A percentile compares a stretch with the other conserved stretches of the same genome.
phyloP scores from a whole-genome alignment of 2,329 filamentous ascomycete genomes.

The Colletotrichum tropicale region DNA sequence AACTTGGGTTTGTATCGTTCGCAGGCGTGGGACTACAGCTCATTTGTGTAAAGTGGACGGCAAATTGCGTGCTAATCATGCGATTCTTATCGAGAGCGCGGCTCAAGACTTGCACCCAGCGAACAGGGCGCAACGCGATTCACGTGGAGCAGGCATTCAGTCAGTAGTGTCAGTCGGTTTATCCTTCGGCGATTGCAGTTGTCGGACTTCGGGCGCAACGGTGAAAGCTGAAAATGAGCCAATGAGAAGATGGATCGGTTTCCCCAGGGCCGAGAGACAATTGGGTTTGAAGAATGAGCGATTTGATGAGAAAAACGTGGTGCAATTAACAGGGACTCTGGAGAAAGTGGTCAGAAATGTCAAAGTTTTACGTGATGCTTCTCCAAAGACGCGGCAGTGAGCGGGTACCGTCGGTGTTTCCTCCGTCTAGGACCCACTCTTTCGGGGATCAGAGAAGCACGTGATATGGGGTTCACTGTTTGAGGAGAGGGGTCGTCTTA shows the following conservation, averaged over 20 bases:
- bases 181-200: background rate
- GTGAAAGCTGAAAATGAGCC: background rate
- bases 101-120: background rate
- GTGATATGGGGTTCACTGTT: background rate
- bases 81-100: background rate
- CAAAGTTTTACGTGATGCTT: constrained; percentile 16
- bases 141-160: background rate
- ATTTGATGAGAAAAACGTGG: background rate
- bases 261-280: background rate
- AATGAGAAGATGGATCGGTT: background rate
- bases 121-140: background rate
- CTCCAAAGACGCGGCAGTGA: background rate
- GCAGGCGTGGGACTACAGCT: background rate
- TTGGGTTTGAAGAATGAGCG: background rate
- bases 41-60: background rate
- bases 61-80: background rate
- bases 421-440: background rate
- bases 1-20: background rate
- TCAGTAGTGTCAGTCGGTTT: background rate
- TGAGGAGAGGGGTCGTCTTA: background rate
- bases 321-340: background rate
- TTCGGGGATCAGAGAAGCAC: background rate
- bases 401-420: constrained; percentile 9
- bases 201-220: background rate
- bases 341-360: background rate